phyloP scores from a whole-genome alignment of 495 filamentous ascomycete genomes.

The Delitschia confertaspora region DNA sequence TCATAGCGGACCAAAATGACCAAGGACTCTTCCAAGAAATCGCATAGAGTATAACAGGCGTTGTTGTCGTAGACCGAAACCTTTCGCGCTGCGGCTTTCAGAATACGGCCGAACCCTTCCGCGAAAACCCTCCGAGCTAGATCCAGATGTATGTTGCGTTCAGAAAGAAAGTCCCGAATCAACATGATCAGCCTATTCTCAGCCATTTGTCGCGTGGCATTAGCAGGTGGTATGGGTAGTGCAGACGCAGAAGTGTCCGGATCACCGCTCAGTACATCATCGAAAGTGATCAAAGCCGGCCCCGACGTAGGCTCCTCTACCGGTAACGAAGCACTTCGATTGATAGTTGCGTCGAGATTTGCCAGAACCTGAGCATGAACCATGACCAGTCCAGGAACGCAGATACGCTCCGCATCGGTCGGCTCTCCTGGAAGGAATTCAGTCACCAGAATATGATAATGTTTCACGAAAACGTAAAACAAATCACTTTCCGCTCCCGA shows the following conservation, averaged over 20 bases:
- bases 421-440: slow-evolving; percentile 65
- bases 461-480: slow-evolving; percentile 89
- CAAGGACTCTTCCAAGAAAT: slow-evolving; percentile 78
- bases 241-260: slow-evolving; percentile 60
- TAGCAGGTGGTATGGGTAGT: slow-evolving; percentile 56
- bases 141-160: slow-evolving; percentile 43
- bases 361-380: slow-evolving; percentile 80
- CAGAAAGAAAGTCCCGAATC: slow-evolving; percentile 74
- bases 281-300: slow-evolving; percentile 59
- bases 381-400: slow-evolving; percentile 70
- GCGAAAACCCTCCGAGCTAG: slow-evolving; percentile 62
- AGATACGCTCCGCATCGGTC: slow-evolving; percentile 53
- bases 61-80: slow-evolving; percentile 79
- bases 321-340: slow-evolving; percentile 50
- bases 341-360: slow-evolving; percentile 76
- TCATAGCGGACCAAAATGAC: slow-evolving; percentile 52
- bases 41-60: slow-evolving; percentile 85
- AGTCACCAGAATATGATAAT: slow-evolving; percentile 73
- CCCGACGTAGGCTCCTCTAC: slow-evolving; percentile 33
- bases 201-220: slow-evolving; percentile 72
- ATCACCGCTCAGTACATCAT: slow-evolving; percentile 68
- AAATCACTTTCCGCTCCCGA: slow-evolving; percentile 83
- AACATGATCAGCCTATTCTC: slow-evolving; percentile 87
- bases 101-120: slow-evolving; percentile 61
- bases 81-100: slow-evolving; percentile 63